These are phyloP conservation scores for Lentinus tigrinus DNA, from an alignment of 768 basidiomycete genomes.

Conservation along the genomic window DNA sequence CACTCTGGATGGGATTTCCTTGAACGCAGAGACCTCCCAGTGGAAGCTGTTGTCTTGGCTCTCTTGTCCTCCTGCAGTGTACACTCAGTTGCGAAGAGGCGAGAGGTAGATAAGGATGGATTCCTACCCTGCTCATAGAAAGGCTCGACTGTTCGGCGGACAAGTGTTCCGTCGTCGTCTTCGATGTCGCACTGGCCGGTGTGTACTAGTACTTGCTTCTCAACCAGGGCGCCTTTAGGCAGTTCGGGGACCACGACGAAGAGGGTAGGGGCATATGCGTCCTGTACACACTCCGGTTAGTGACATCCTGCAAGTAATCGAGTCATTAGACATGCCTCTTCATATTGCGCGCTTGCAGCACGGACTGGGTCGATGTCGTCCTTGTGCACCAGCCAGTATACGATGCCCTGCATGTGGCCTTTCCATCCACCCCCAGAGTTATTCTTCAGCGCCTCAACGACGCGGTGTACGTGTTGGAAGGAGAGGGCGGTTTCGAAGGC, in stretches of 20 bases:
- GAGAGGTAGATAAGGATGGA: background rate
- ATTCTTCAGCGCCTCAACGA: slow-evolving; percentile 58
- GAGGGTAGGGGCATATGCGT: slow-evolving; percentile 40
- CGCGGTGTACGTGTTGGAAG: slow-evolving; percentile 76
- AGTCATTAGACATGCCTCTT: slow-evolving; percentile 17
- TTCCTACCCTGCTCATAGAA: slow-evolving; percentile 40
- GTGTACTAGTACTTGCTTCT: slow-evolving; percentile 75
- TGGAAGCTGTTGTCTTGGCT: slow-evolving; percentile 26
- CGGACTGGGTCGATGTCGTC: slow-evolving; percentile 41
- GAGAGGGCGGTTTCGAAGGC: slow-evolving; percentile 68
- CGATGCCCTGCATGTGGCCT: slow-evolving; percentile 59
- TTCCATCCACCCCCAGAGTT: slow-evolving; percentile 57
- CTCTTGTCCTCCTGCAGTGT: slow-evolving; percentile 1
- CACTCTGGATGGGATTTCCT: slow-evolving; percentile 40
- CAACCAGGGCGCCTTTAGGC: slow-evolving; percentile 70
- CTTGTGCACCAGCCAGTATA: slow-evolving; percentile 67
- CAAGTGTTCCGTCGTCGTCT: slow-evolving; percentile 49
- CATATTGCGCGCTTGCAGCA: slow-evolving; percentile 33
- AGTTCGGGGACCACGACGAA: slow-evolving; percentile 63
- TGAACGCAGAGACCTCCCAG: slow-evolving; percentile 51
- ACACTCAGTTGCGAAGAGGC: background rate
- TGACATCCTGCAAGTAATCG: background rate
- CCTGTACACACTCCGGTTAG: slow-evolving; percentile 11
- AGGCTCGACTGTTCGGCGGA: slow-evolving; percentile 36
- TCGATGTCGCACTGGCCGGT: slow-evolving; percentile 53